Evolutionary conservation across 495 filamentous ascomycete genomes (phyloP), one percentile per base, ranked within the genome.

Genomic region (Xeromyces bisporus): DNA sequence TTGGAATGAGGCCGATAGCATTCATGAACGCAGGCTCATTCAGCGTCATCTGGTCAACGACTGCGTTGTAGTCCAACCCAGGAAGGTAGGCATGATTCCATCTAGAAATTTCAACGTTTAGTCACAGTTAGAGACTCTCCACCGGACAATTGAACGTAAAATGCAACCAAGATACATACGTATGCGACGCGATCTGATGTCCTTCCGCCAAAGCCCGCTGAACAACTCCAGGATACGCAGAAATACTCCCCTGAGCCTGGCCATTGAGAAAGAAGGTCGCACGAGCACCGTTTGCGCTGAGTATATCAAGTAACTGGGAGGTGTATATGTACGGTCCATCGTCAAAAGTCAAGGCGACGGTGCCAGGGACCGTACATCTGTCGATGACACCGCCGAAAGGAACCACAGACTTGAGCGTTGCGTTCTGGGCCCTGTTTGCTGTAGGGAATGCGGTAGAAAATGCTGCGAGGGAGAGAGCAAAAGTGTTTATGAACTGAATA

Each of bases 261-360:
- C 78, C 79, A 2, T 69, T 76, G 15, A 85, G 59, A 51, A 82
- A 83, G 47, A 85, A 85, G 3, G 79, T 83, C 6, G 69, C 76
- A 33, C 67, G 73, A 26, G 66, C 70, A 10, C 59, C 53, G 38
- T 73, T 69, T 29, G 56, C 50, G 37, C 64, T 54, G 18, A 85
- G 56, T 18, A 71, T 58, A 42, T 82, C 70, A 1, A 85, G 57
- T 1, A 83, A 52, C 20, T 67, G 59, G 15, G 44, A 38, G 1
- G 79, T 83, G 46, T 75, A 81, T 14, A 66, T 54, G 24, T 60
- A 74, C 0, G 79, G 79, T 3, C 79, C 79, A 40, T 85, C 79
- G 40, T 85, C 79, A 46, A 71, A 83, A 7, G 78, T 82, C n/a
- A 84, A 40, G 18, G 78, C 78, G 26, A 84, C 65, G 23, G 67